Base-by-base conservation (phyloP, 176 grass and related monocot species). In the Eragrostis curvula region DNA sequence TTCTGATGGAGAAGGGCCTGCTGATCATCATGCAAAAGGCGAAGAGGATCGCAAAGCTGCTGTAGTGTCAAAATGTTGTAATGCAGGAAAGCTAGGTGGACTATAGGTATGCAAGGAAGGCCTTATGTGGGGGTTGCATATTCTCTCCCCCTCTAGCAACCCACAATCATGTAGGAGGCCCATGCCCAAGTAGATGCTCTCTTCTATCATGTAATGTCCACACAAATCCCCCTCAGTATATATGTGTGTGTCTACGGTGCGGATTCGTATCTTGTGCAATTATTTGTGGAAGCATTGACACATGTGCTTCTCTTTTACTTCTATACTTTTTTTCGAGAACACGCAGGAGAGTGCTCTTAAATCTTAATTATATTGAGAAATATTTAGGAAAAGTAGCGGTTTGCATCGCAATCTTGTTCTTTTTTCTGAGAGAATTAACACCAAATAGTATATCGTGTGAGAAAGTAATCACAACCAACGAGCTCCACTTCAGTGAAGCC, bases 71-170 rank as follows among this genome's bases (percentile, higher is more conserved):
- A 76, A 82, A 82, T 86, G 83, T 72, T 89, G 83, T 73, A 89
- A 86, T 50, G 66, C 12, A 76, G 17, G 47, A 56, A 58, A 6
- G 2, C 58, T 53, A 46, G 61, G 49, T 39, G 53, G 60, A 27
- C 51, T 57, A 67, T 65, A 78, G n/a, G 27, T 71, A 84, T 87
- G 75, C 81, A 87, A 87, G 89, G 89, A 84, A 91, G 89, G 89
- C 81, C 25, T 77, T 85, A 91, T 91, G 65, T 84, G 89, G 89
- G 89, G 85, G 42, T 91, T 87, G 89, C 56, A 81, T 81, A 87
- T 87, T 91, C 89, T 84, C 87, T 49, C 47, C 16, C 14, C 16
- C 46, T 51, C 32, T 79, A 68, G 77, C 73, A 21, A 58, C 21
- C 55, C 11, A 27, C 57, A 60, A 60, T 60, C 57, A 60, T 60